Evolutionary conservation across 2,329 filamentous ascomycete genomes (phyloP), one percentile per base, ranked within the genome.

Genomic region (Aspergillus pseudoterreus): DNA sequence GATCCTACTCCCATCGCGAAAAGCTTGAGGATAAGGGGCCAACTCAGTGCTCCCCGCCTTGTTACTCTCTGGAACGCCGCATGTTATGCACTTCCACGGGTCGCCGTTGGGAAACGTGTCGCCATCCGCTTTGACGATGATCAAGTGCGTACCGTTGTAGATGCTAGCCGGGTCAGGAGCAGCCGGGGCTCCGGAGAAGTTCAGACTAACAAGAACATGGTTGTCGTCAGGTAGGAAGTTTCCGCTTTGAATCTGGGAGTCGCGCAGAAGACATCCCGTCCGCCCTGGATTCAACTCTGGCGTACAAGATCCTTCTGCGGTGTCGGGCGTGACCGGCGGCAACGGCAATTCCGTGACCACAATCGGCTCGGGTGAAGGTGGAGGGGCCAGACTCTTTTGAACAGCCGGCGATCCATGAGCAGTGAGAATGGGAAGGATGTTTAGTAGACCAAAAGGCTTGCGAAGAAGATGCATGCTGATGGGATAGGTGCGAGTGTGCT

Each of bases 51-150:
- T 47, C 6, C 62, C 63, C 3, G 58, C 41, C 1, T 63, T 56
- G 43, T 75, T 72, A 27, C 60, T 56, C 2, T 45, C 55, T 0
- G 71, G 66, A 0, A 78, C 65, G 2, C 70, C 75, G 49, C 76
- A 79, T 27, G 67, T 78, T 4, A 79, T 48, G 48, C 76, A 78
- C 54, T 76, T 78, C 75, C 75, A 79, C 0, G 69, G 45, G 52
- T 77, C 74, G 0, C 76, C 76, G 46, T 74, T 77, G 1, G 64
- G 43, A 41, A 78, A 79, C 0, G 51, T 65, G 2, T 61, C 70
- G 1, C 67, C 69, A 49, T 78, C 71, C 0, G 70, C 54, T 54
- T 75, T 77, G 55, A 78, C 62, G 4, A 78, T 52, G 33, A 79
- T 67, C 4, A 78, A 45, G 42, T 78, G 75, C 9, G 59, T 52